Base-by-base conservation (phyloP, 108 stramenopile genomes). In the Pseudonitzschia pungens region DNA sequence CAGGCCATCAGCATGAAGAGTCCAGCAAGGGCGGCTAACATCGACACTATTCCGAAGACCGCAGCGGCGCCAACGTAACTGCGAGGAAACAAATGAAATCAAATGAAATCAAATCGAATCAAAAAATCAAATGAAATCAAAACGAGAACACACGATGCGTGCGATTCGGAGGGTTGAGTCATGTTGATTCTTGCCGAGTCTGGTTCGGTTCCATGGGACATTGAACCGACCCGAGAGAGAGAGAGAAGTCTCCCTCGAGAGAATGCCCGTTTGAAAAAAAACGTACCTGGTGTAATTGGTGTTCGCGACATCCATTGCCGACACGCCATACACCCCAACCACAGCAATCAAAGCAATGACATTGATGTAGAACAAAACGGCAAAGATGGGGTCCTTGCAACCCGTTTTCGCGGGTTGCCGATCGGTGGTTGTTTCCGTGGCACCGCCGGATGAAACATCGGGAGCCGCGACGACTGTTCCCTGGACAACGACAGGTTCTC, bases 381-480 rank as follows among this genome's bases (percentile, higher is more conserved):
- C 93, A 77, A 94, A 94, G 72, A 90, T 68, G 15, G 91, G 93
- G 83, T 94, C 93, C n/a, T 85, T 81, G 79, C 93, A 94, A 43
- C 81, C 74, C 9, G 81, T 73, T 48, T 73, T 81, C 67, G 70
- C 54, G 18, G 73, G 67, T 57, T 67, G 20, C 22, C 69, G 68
- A 6, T 55, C 51, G 28, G 21, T 45, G 36, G 44, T n/a, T 11
- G 2, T 10, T 26, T 32, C 44, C 11, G 24, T 21, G 15, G 20
- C n/a, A 18, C 15, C 60, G 0, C 60, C 60, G 14, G 36, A 62
- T 5, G 29, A 14, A 31, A 58, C 57, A 22, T 58, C 24, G 44
- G 66, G 66, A 41, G 62, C 40, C 21, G 66, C 8, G 12, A 67
- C 66, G 45, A 45, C 66, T 2, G 66, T 67, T 45, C 66, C 66